Evolutionary conservation across 768 basidiomycete genomes (phyloP).

Genomic region (Mycena kentingensis): DNA sequence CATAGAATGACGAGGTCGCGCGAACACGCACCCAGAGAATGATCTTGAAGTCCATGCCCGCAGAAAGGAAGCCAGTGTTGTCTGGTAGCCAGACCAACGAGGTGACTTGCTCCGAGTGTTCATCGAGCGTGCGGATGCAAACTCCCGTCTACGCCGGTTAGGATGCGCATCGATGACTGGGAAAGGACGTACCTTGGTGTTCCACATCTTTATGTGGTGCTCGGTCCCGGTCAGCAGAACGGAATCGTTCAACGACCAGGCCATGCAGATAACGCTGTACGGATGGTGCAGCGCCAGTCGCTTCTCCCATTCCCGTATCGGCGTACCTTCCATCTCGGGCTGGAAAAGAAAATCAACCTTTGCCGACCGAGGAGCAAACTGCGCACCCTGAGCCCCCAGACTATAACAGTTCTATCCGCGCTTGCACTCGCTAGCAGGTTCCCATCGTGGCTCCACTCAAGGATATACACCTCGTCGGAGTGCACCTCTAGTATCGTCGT

Average conservation of each 20-base stretch:
- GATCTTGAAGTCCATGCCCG: constrained; percentile 82
- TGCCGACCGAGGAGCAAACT: constrained; percentile 14
- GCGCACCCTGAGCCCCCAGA: constrained; percentile 84
- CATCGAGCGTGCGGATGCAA: constrained; percentile 63
- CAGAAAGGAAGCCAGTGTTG: constrained; percentile 86
- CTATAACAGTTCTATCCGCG: constrained; percentile 83
- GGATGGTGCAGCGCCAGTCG: constrained; percentile 71
- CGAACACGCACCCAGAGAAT: constrained; percentile 70
- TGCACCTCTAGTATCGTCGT: constrained; percentile 86
- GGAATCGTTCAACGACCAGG: constrained; percentile 91
- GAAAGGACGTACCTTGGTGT: constrained; percentile 67
- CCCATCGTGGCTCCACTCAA: constrained; percentile 95
- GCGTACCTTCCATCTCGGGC: constrained; percentile 45
- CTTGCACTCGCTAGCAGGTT: constrained; percentile 82
- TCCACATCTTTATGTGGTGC: constrained; percentile 84
- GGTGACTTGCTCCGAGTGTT: constrained; percentile 82
- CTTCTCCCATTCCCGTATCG: constrained; percentile 59
- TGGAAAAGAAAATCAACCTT: constrained; percentile 29
- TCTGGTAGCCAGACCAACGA: constrained; percentile 88
- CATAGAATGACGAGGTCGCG: constrained; percentile 3
- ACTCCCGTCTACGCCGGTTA: constrained; percentile 63
- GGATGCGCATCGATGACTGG: constrained; percentile 5
- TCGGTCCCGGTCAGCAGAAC: constrained; percentile 85
- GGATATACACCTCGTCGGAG: constrained; percentile 92
- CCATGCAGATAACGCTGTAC: constrained; percentile 76